phyloP scores from a whole-genome alignment of 495 filamentous ascomycete species.

The Talaromyces proteolyticus region DNA sequence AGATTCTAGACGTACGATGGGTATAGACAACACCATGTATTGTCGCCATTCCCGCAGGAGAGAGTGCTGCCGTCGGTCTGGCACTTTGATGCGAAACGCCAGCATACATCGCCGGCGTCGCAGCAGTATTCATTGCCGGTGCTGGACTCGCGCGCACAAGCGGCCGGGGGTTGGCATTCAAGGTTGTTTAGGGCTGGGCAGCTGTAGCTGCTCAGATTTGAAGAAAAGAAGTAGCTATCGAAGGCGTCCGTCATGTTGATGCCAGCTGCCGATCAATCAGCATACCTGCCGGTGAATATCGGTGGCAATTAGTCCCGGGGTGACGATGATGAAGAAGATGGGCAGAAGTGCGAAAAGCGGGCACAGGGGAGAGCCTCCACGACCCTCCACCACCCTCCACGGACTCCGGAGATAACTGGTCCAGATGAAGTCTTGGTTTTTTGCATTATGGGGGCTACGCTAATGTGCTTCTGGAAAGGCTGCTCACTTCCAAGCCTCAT shows the following conservation, averaged over 20 bases:
- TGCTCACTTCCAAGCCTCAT: too few relatives aligned
- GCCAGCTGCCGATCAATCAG: too few relatives aligned
- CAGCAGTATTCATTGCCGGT: slow-evolving; percentile 3
- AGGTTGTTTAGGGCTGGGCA: background rate
- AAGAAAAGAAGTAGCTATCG: slow-evolving; percentile 3
- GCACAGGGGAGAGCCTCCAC: too few relatives aligned
- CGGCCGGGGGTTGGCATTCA: background rate
- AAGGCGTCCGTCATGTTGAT: background rate
- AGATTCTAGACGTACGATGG: background rate
- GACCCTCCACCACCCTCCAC: too few relatives aligned
- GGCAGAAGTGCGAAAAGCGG: too few relatives aligned
- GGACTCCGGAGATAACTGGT: too few relatives aligned
- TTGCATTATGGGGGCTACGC: too few relatives aligned
- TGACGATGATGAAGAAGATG: too few relatives aligned
- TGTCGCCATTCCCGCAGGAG: background rate
- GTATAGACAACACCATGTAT: slow-evolving; percentile 2
- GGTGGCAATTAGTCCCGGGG: too few relatives aligned
- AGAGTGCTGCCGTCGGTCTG: background rate
- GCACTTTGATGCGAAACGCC: background rate
- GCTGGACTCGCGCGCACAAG: background rate
- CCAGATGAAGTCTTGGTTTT: too few relatives aligned
- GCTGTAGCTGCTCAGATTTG: background rate
- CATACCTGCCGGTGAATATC: too few relatives aligned
- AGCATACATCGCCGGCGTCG: slow-evolving; percentile 5
- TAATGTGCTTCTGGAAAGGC: too few relatives aligned